These are phyloP conservation scores for Mycena alexandri DNA, from an alignment of 768 basidiomycete genomes.

Conservation along the genomic window DNA sequence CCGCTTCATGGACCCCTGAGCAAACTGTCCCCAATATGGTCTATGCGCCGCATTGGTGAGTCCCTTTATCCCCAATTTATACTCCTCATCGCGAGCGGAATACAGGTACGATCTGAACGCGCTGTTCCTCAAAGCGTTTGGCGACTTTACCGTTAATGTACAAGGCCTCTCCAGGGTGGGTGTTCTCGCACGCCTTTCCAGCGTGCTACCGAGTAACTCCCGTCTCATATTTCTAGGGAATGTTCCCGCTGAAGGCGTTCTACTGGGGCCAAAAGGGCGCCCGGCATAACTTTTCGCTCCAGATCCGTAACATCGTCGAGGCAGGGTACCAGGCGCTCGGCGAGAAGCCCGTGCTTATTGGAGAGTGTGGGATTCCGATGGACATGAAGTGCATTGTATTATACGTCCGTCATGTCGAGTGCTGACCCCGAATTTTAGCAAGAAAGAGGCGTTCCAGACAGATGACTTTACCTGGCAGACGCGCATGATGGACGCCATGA, in stretches of 20 bases:
- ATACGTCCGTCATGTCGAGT: not conserved
- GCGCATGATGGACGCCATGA: conserved; percentile 95
- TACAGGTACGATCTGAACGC: conserved; percentile 92
- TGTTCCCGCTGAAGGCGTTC: conserved; percentile 83
- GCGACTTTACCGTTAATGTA: conserved; percentile 91
- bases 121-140: conserved; percentile 87
- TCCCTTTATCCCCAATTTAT: conserved; percentile 29
- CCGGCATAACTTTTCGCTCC: conserved; percentile 84
- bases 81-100: conserved; percentile 53
- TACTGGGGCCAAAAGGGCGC: conserved; percentile 91
- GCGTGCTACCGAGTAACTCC: not conserved
- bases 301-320: conserved; percentile 84
- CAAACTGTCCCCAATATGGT: conserved; percentile 73
- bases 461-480: conserved; percentile 87
- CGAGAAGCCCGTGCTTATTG: conserved; percentile 87
- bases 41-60: conserved; percentile 81
- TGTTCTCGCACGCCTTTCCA: conserved; percentile 12
- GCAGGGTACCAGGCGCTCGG: conserved; percentile 78
- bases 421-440: conserved; percentile 53
- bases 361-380: conserved; percentile 96
- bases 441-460: conserved; percentile 75
- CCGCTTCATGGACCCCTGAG: conserved; percentile 79
- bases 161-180: conserved; percentile 90
- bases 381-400: conserved; percentile 88
- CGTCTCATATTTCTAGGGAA: conserved; percentile 66